Percentiles rank a stretch among this genome's conserved stretches.
phyloP scores from a whole-genome alignment of 2,329 filamentous ascomycete species.

The Fusarium zealandicum region DNA sequence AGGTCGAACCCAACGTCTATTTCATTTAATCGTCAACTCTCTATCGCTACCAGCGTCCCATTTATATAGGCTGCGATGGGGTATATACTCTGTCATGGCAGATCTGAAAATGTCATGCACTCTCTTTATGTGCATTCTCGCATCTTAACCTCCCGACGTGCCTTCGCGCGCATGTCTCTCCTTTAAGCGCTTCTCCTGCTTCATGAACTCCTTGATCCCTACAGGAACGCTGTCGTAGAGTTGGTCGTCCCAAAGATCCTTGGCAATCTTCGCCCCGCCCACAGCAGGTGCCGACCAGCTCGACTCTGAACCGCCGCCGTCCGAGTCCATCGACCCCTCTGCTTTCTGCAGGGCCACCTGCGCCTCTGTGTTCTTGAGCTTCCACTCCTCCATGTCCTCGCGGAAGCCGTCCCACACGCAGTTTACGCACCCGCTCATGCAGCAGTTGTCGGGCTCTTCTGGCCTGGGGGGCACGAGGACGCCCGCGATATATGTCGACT shows the following conservation, averaged over 20 bases:
- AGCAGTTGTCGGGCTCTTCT: constrained; percentile 95
- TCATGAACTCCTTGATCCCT: constrained; percentile 97
- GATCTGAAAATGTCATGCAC: background rate
- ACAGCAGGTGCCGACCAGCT: constrained; percentile 61
- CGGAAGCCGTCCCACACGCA: constrained; percentile 95
- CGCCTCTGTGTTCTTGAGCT: constrained; percentile 68
- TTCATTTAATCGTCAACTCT: constrained; percentile 33
- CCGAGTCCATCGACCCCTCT: constrained; percentile 74
- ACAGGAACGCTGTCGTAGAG: constrained; percentile 85
- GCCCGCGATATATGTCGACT: constrained; percentile 74
- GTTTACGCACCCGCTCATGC: constrained; percentile 98
- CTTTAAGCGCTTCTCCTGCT: constrained; percentile 89
- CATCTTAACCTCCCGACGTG: constrained; percentile 50
- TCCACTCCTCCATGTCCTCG: constrained; percentile 93
- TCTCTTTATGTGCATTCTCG: background rate
- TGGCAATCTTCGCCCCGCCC: constrained; percentile 52
- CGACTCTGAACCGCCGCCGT: constrained; percentile 76
- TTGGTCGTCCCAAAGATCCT: constrained; percentile 68
- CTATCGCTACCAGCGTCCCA: constrained; percentile 22
- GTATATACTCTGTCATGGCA: constrained; percentile 28
- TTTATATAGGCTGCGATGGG: constrained; percentile 18
- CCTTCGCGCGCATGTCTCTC: constrained; percentile 70
- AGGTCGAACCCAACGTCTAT: constrained; percentile 19
- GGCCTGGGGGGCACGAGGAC: constrained; percentile 84
- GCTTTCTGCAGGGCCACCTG: constrained; percentile 57